Evolutionary conservation across 495 filamentous ascomycete genomes (phyloP), one percentile per base, ranked within the genome.

Genomic region (Penicillium roqueforti): DNA sequence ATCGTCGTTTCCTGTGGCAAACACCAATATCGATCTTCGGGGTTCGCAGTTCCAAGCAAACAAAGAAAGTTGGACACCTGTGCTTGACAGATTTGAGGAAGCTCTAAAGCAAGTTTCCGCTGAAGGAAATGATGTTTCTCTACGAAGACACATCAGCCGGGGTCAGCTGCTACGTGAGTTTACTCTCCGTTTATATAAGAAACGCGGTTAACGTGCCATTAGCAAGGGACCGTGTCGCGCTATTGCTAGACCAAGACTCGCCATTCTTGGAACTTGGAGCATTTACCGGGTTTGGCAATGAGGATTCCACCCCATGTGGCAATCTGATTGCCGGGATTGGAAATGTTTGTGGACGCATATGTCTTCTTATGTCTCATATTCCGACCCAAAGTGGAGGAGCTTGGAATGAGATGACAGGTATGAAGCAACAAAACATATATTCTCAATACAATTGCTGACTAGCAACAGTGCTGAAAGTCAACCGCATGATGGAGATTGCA

Each of bases 391-490:
- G 60, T 34, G 63, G 63, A 7, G 63, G 63, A 4, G 63, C 63
- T n/a, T 66, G 63, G 63, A 66, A 66, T 39, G 59, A 58, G 31
- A 66, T 66, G 63, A 66, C 60, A 8, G n/a, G n/a, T n/a, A n/a
- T n/a, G n/a, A n/a, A n/a, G n/a, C n/a, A n/a, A n/a, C n/a, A n/a
- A n/a, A n/a, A n/a, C n/a, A n/a, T n/a, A n/a, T n/a, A n/a, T n/a
- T n/a, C n/a, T n/a, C n/a, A n/a, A n/a, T n/a, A n/a, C n/a, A n/a
- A n/a, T n/a, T n/a, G n/a, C n/a, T n/a, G n/a, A n/a, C n/a, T n/a
- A n/a, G n/a, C n/a, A n/a, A n/a, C n/a, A n/a, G 67, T 70, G 1
- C 43, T 66, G 19, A 70, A 70, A 51, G 58, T 65, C 3, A 70
- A 70, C 44, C 60, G 68, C 10, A 60, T 66, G 37, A 60, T 66